phyloP scores from a whole-genome alignment of 2,329 filamentous ascomycete genomes.

The Talaromyces amestolkiae region DNA sequence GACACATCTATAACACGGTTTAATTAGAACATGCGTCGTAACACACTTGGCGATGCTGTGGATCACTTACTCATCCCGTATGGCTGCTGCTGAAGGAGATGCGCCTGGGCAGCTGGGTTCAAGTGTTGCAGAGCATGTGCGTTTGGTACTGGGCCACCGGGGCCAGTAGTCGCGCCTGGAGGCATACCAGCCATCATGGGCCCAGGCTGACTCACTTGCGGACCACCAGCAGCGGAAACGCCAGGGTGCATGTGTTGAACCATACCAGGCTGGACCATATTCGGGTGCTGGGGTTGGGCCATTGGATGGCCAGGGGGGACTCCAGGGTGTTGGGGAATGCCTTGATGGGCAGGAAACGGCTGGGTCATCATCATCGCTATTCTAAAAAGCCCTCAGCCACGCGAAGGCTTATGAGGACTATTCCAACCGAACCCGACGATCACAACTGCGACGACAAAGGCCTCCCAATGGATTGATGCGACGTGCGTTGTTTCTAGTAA shows the following conservation, averaged over 20 bases:
- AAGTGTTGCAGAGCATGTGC: slow-evolving; percentile 62
- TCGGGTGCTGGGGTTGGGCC: slow-evolving; percentile 56
- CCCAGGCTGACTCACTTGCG: slow-evolving; percentile 60
- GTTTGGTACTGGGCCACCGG: slow-evolving; percentile 52
- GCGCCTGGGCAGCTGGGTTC: slow-evolving; percentile 47
- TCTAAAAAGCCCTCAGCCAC: slow-evolving; percentile 33
- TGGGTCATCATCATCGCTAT: slow-evolving; percentile 55
- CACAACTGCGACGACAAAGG: not conserved
- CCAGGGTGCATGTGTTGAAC: slow-evolving; percentile 60
- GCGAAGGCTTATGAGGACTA: slow-evolving; percentile 29
- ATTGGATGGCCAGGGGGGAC: slow-evolving; percentile 62
- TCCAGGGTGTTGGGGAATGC: slow-evolving; percentile 58
- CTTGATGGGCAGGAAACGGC: slow-evolving; percentile 58
- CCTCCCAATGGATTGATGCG: not conserved
- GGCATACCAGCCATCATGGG: slow-evolving; percentile 65
- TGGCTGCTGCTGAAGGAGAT: slow-evolving; percentile 52
- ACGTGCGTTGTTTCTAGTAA: not conserved
- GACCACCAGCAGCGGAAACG: slow-evolving; percentile 58
- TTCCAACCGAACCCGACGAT: slow-evolving; percentile 16
- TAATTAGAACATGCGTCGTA: not conserved
- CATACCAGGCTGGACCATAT: slow-evolving; percentile 51
- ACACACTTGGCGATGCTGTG: not conserved
- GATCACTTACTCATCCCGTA: slow-evolving; percentile 42
- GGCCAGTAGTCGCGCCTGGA: slow-evolving; percentile 53
- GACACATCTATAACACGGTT: slow-evolving; percentile 29